Evolutionary conservation across 2,329 filamentous ascomycete species (phyloP), one percentile per base, ranked within the genome.

Genomic region (Davidsoniella australis): DNA sequence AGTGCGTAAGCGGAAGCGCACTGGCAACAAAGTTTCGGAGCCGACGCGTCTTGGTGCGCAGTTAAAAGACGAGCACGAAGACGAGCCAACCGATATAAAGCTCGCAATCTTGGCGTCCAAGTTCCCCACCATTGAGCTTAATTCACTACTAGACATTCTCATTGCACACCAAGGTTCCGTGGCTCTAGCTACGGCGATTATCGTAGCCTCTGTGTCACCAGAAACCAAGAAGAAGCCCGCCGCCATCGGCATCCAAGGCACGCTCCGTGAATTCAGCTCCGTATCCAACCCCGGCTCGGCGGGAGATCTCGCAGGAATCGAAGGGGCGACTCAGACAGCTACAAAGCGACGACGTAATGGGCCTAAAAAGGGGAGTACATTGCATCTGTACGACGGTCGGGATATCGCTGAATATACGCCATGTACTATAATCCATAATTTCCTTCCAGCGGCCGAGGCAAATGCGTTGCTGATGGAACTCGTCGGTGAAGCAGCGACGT

Each of bases 381-480:
- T 96, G 2, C 83, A 89, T 59, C 69, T 96, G 0, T 96, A 83
- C 62, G 78, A 84, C 40, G 84, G 88, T 0, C 69, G 77, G 38
- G 87, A 94, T 57, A 76, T 96, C 42, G 82, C 85, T 45, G 71
- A 75, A 20, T 75, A 94, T 59, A 94, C 89, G 0, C 87, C 91
- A 1, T 95, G 88, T 64, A 88, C 85, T 9, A 83, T 96, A 55
- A 78, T 95, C 49, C 87, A 94, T 63, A 91, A 94, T 58, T 95
- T 96, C 57, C 69, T 98, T 0, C 78, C 85, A 0, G 26, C 70
- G 0, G 68, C 79, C 2, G 71, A 83, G 52, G 89, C 91, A 38
- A 81, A 86, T 55, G 69, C 72, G 1, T 69, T 98, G 10, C 68
- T 96, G 1, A 62, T 64, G 29, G 88, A 96, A 61, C 70, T 96